Base-by-base conservation (phyloP, 2,329 filamentous ascomycete genomes). In the Thyridium curvatum region DNA sequence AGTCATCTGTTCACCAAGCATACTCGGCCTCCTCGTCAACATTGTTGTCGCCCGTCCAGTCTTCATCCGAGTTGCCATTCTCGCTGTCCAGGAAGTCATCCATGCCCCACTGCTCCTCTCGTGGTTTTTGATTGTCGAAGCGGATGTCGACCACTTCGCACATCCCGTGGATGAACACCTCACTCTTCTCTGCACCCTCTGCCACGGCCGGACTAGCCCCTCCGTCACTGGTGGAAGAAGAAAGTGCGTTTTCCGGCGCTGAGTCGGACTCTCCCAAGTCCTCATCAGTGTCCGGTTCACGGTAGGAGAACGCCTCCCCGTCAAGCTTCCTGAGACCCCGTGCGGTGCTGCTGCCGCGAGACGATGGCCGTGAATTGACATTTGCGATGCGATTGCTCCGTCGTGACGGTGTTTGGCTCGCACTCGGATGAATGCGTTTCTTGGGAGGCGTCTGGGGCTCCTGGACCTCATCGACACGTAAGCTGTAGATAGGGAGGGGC, bases 81-180 rank as follows among this genome's bases (percentile, higher is more conserved):
- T 67, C 61, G 2, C 56, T 58, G 59, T 84, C 60, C 12, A 86
- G 58, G 49, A 91, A 90, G 54, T 91, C 84, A 2, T 73, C 77
- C 67, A 88, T 86, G 16, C 72, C 72, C 46, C 73, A 86, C 44
- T 83, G 79, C 17, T 73, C 64, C 60, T 88, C 85, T 3, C 71
- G 71, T 5, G 81, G 79, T 43, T 86, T 81, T 53, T 86, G 75
- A 54, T 90, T 90, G 58, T 90, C 86, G 47, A 90, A 81, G 33
- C 77, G 66, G 32, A 90, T 72, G 43, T 84, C 75, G 14, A 90
- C 84, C 6, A 79, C 69, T 31, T 80, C 71, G 52, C 85, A 91
- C 47, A 82, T 69, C 2, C 84, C 84, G 44, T 90, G 85, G 18
- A 82, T 61, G 41, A 70, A 69, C 1, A 42, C 37, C 28, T 47